Evolutionary conservation across 306 rosid genomes (phyloP).

Genomic region (Begonia peltatifolia): DNA sequence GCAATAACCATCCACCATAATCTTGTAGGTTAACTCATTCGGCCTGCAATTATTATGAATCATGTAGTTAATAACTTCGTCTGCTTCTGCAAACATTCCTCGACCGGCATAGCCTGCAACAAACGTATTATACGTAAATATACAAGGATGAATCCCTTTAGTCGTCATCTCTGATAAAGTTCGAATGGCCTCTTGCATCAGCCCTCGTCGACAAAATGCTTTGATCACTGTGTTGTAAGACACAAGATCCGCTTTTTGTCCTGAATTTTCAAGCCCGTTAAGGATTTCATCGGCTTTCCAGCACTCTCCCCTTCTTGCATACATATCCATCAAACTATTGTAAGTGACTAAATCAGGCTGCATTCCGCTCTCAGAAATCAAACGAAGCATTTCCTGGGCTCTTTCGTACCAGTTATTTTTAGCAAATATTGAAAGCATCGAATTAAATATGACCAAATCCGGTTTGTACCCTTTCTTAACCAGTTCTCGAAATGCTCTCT

Average conservation of each 20-base stretch:
- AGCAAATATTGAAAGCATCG: slow-evolving; percentile 70
- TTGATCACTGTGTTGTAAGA: slow-evolving; percentile 80
- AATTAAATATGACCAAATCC: slow-evolving; percentile 65
- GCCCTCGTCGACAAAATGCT: slow-evolving; percentile 82
- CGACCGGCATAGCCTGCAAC: slow-evolving; percentile 54
- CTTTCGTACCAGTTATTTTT: slow-evolving; percentile 42
- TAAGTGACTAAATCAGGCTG: slow-evolving; percentile 76
- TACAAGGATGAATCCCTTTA: slow-evolving; percentile 64
- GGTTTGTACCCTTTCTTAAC: slow-evolving; percentile 62
- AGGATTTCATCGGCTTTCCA: slow-evolving; percentile 96
- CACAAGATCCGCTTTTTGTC: slow-evolving; percentile 62
- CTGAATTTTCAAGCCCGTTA: slow-evolving; percentile 40
- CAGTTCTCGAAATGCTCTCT: slow-evolving; percentile 62
- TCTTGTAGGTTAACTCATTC: slow-evolving; percentile 77
- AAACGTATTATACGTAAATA: slow-evolving; percentile 84
- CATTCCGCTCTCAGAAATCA: slow-evolving; percentile 36
- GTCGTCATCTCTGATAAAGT: slow-evolving; percentile 63
- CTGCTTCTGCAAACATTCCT: slow-evolving; percentile 60
- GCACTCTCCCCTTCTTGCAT: slow-evolving; percentile 63
- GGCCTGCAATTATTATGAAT: slow-evolving; percentile 66
- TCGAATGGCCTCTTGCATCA: slow-evolving; percentile 81
- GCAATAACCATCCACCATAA: slow-evolving; percentile 68
- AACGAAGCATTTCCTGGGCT: slow-evolving; percentile 59
- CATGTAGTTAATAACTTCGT: slow-evolving; percentile 81
- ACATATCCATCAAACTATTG: slow-evolving; percentile 78